Evolutionary conservation across 768 basidiomycete species (phyloP).

Genomic region (Agrocybe chaxingu): DNA sequence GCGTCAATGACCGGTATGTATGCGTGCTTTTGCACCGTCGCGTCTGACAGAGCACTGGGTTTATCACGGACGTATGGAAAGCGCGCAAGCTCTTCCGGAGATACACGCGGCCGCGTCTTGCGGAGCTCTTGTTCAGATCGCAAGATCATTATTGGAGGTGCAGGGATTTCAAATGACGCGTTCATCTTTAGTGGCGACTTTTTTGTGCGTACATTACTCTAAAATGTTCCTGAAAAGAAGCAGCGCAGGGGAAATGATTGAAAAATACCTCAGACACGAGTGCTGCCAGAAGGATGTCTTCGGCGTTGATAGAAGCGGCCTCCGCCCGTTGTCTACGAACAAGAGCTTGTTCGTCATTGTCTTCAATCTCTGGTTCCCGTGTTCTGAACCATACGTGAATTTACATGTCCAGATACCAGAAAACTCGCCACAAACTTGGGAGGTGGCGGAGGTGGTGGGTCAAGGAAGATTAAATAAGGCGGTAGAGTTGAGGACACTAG

Average conservation of each 20-base stretch:
- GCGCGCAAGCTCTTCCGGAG: slow-evolving; percentile 20
- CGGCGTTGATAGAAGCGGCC: slow-evolving; percentile 36
- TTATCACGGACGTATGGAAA: slow-evolving; percentile 30
- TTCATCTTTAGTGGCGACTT: background rate
- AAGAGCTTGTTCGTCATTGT: slow-evolving; percentile 39
- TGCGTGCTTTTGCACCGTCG: slow-evolving; percentile 7
- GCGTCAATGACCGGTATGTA: slow-evolving; percentile 22
- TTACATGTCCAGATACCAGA: background rate
- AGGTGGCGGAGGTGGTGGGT: slow-evolving; percentile 38
- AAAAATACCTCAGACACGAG: slow-evolving; percentile 9
- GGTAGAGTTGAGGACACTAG: too few species aligned
- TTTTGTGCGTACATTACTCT: background rate
- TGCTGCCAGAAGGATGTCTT: slow-evolving; percentile 24
- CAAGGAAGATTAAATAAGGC: slow-evolving; percentile 27
- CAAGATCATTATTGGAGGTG: slow-evolving; percentile 27
- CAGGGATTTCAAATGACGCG: slow-evolving; percentile 1
- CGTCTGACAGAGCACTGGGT: background rate
- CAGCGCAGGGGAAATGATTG: background rate
- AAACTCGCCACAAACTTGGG: slow-evolving; percentile 29
- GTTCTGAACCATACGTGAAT: slow-evolving; percentile 27
- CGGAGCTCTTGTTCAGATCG: slow-evolving; percentile 27
- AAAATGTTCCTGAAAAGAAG: background rate
- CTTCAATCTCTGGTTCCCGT: slow-evolving; percentile 48
- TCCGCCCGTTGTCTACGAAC: slow-evolving; percentile 36
- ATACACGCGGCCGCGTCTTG: slow-evolving; percentile 40